Evolutionary conservation across 2,329 filamentous ascomycete genomes (phyloP).

Genomic region (Cercospora zeae-maydis): DNA sequence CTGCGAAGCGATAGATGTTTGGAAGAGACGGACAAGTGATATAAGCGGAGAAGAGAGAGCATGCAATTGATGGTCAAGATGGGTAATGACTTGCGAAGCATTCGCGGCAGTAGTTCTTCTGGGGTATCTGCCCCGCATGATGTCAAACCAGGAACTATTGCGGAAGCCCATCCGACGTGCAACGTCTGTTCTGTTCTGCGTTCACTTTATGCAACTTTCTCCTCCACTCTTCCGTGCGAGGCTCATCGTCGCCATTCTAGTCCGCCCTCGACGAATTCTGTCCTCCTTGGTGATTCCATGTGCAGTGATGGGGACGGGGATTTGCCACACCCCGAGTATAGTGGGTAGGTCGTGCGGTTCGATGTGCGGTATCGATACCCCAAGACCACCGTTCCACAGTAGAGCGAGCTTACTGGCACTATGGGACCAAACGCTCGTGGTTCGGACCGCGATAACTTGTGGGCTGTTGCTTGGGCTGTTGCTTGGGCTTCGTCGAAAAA

Average conservation of each 20-base stretch:
- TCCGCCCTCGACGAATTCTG: neutral
- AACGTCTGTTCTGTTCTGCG: neutral
- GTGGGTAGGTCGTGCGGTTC: neutral
- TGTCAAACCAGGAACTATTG: conserved; percentile 1
- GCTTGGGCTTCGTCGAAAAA: neutral
- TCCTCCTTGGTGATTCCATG: neutral
- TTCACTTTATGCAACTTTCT: neutral
- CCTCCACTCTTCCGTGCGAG: neutral
- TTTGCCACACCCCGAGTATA: neutral
- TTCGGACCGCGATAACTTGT: neutral
- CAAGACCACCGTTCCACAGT: neutral
- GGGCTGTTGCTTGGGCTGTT: neutral
- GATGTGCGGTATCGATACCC: neutral
- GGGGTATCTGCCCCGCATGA: conserved; percentile 3
- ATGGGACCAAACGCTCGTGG: neutral
- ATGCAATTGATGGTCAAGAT: neutral
- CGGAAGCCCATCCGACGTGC: neutral
- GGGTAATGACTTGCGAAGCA: neutral
- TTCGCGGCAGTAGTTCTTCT: neutral
- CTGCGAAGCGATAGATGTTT: neutral
- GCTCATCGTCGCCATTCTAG: neutral
- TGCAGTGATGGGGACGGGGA: neutral
- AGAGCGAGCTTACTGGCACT: neutral
- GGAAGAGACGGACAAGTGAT: neutral
- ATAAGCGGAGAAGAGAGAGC: neutral